Conservation (phyloP, 805 yeast species). For the Kazachstania africana region DNA sequence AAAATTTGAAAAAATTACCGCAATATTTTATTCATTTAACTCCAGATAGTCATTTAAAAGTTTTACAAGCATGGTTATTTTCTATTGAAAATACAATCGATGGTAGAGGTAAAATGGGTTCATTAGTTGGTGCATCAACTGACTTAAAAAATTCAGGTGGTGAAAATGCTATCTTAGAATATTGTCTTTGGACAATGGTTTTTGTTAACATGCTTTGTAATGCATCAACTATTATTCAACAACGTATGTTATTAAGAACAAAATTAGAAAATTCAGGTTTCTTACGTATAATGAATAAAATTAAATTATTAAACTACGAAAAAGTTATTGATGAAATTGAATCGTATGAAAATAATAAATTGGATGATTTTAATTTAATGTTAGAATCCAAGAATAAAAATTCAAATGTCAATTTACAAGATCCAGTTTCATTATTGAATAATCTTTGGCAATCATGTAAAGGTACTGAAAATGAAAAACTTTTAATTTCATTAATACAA, state of each 20-base stretch:
- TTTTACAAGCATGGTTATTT: constrained; percentile 60
- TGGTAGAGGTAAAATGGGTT: constrained; percentile 84
- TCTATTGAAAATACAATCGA: constrained; percentile 57
- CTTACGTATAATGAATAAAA: constrained; percentile 28
- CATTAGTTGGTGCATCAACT: constrained; percentile 84
- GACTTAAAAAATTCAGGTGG: constrained; percentile 44
- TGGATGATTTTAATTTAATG: constrained; percentile 24
- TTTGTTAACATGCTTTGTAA: constrained; percentile 23
- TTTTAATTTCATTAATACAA: constrained; percentile 37
- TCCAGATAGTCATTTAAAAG: constrained; percentile 17
- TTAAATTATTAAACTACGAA: constrained; percentile 48
- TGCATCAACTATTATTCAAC: constrained; percentile 19
- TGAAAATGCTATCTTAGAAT: constrained; percentile 30
- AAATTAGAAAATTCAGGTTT: constrained; percentile 24
- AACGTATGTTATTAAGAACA: constrained; percentile 23
- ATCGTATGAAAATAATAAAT: constrained; percentile 40
- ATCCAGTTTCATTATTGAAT: constrained; percentile 58
- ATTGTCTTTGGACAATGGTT: constrained; percentile 23
- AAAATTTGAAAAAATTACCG: constrained; percentile 10
- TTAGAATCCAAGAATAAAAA: constrained; percentile 13
- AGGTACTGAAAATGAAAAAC: constrained; percentile 40
- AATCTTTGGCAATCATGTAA: constrained; percentile 40
- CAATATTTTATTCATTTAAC: constrained; percentile 11
- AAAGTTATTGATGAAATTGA: constrained; percentile 54
- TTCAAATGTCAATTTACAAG: constrained; percentile 34